Conservation (phyloP, 2,329 filamentous ascomycete species). For the Colletotrichum cordylinicola region DNA sequence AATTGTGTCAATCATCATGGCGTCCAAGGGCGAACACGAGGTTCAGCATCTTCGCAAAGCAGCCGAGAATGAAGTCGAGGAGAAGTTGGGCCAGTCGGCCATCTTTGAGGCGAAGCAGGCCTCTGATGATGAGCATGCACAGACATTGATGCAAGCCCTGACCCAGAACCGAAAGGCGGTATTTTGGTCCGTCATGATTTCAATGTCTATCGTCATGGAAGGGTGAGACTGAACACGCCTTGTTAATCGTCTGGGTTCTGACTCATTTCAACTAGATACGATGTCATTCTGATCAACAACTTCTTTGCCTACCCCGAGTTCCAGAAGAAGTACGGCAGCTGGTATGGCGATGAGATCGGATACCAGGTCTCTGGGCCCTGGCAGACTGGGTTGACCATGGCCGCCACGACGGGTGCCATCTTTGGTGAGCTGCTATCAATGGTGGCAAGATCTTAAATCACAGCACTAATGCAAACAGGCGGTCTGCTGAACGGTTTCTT, state of each 20-base stretch:
- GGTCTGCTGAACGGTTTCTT: slow-evolving; percentile 47
- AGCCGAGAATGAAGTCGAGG: slow-evolving; percentile 13
- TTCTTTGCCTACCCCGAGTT: slow-evolving; percentile 50
- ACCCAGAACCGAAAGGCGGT: slow-evolving; percentile 39
- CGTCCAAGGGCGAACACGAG: neutral
- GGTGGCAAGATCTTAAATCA: neutral
- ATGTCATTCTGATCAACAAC: slow-evolving; percentile 38
- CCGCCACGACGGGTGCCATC: slow-evolving; percentile 43
- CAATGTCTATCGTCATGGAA: slow-evolving; percentile 54
- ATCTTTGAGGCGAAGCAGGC: slow-evolving; percentile 19
- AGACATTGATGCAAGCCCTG: slow-evolving; percentile 31
- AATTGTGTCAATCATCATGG: neutral
- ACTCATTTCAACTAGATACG: neutral
- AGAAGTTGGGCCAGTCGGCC: slow-evolving; percentile 13
- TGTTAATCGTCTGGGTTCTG: neutral
- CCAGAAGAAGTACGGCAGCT: slow-evolving; percentile 44
- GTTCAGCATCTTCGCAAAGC: slow-evolving; percentile 11
- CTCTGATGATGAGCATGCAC: slow-evolving; percentile 28
- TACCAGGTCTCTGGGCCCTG: slow-evolving; percentile 55
- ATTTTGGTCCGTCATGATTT: slow-evolving; percentile 44
- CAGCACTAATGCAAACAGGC: slow-evolving; percentile 22
- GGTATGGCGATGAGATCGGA: slow-evolving; percentile 33
- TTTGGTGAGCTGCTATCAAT: slow-evolving; percentile 42
- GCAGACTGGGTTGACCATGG: slow-evolving; percentile 55
- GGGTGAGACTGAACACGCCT: slow-evolving; percentile 39